Conservation (phyloP, 352 stramenopile species). For the Sclerospora graminicola region DNA sequence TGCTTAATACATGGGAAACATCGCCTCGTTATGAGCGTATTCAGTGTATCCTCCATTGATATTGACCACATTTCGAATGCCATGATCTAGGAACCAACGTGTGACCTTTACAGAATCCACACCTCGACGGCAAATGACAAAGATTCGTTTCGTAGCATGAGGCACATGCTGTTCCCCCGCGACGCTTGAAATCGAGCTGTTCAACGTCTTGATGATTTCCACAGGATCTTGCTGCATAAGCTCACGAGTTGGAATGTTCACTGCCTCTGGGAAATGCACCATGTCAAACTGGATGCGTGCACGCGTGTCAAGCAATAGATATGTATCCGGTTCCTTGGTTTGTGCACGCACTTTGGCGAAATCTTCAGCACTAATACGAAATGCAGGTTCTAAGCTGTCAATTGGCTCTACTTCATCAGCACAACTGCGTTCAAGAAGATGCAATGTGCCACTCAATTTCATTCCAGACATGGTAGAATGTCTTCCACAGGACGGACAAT, state of each 20-base stretch:
- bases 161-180: background rate
- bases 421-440: slow-evolving; percentile 13
- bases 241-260: slow-evolving; percentile 49
- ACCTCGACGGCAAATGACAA: slow-evolving; percentile 75
- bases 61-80: slow-evolving; percentile 37
- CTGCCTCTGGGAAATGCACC: slow-evolving; percentile 56
- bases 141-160: slow-evolving; percentile 4
- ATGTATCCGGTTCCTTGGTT: slow-evolving; percentile 4
- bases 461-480: background rate
- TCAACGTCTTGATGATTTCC: slow-evolving; percentile 10
- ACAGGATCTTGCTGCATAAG: slow-evolving; percentile 24
- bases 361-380: slow-evolving; percentile 26
- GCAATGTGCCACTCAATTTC: background rate
- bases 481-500: slow-evolving; percentile 30
- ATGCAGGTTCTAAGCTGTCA: slow-evolving; percentile 13
- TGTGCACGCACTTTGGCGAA: slow-evolving; percentile 27
- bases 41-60: slow-evolving; percentile 62
- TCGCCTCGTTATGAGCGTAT: slow-evolving; percentile 39
- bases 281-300: slow-evolving; percentile 55
- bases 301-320: slow-evolving; percentile 57
- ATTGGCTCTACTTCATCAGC: background rate
- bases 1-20: slow-evolving; percentile 67
- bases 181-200: background rate
- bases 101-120: slow-evolving; percentile 57
- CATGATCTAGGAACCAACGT: slow-evolving; percentile 38